Conservation (phyloP, 2,329 filamentous ascomycete genomes). For the Paecilomyces formosus region DNA sequence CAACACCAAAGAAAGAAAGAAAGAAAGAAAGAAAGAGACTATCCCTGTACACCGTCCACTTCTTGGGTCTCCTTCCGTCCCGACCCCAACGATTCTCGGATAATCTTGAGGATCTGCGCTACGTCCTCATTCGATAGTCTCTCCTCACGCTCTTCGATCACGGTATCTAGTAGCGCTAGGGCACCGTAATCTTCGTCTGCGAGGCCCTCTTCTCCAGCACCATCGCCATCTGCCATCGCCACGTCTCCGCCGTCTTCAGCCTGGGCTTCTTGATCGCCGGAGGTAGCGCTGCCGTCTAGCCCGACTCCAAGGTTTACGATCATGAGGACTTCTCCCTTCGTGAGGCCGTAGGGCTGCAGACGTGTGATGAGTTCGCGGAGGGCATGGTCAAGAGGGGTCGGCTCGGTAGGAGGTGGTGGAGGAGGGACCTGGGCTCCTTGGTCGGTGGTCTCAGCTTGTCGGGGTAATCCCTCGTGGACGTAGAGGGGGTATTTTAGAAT, state of each 20-base stretch:
- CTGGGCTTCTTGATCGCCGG: not conserved
- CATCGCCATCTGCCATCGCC: slow-evolving; percentile 11
- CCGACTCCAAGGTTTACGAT: slow-evolving; percentile 40
- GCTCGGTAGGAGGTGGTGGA: slow-evolving; percentile 7
- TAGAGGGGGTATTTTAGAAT: slow-evolving; percentile 30
- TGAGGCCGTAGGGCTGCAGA: slow-evolving; percentile 34
- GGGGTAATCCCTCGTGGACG: slow-evolving; percentile 12
- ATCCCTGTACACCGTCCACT: not conserved
- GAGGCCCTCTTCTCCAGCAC: slow-evolving; percentile 8
- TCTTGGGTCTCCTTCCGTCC: not conserved
- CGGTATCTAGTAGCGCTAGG: slow-evolving; percentile 29
- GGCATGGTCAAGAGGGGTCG: slow-evolving; percentile 30
- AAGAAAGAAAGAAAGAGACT: not conserved
- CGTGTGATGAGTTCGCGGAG: slow-evolving; percentile 28
- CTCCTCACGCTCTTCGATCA: slow-evolving; percentile 37
- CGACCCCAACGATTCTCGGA: slow-evolving; percentile 24
- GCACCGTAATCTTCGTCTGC: slow-evolving; percentile 27
- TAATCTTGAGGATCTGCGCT: slow-evolving; percentile 24
- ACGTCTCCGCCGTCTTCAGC: not conserved
- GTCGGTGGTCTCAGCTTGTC: slow-evolving; percentile 7
- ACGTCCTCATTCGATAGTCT: slow-evolving; percentile 32
- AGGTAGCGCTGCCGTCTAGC: not conserved
- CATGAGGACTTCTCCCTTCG: slow-evolving; percentile 40
- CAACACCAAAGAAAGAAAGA: too few species aligned
- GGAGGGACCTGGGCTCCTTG: slow-evolving; percentile 4